Evolutionary conservation across 2,329 filamentous ascomycete genomes (phyloP).

Genomic region (Aureobasidium uvarum): DNA sequence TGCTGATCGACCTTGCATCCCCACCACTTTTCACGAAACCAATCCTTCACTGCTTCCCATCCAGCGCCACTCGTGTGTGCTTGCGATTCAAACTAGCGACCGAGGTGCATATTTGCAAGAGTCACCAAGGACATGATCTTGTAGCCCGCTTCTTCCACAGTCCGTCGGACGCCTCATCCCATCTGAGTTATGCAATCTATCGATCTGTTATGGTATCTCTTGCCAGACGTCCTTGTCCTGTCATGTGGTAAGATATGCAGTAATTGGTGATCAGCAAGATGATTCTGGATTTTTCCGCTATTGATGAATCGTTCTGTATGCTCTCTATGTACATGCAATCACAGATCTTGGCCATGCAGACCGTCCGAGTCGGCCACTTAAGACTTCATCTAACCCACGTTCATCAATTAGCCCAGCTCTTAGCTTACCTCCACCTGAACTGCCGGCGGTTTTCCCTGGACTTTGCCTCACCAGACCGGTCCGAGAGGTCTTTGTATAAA

Average conservation of each 20-base stretch:
- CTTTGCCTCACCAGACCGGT: neutral
- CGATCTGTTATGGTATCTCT: neutral
- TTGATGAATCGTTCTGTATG: neutral
- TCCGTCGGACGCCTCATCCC: neutral
- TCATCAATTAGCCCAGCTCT: neutral
- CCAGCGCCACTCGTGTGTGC: neutral
- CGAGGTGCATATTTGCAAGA: neutral
- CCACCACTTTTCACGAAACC: constrained; percentile 14
- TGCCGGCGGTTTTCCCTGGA: neutral
- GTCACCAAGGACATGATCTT: neutral
- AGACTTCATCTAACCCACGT: neutral
- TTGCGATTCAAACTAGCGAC: neutral
- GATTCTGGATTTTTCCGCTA: neutral
- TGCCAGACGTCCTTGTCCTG: neutral
- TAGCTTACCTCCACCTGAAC: neutral
- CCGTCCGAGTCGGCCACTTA: neutral
- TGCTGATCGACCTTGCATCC: constrained; percentile 5
- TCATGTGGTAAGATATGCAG: neutral
- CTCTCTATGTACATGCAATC: neutral
- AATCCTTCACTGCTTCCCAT: neutral
- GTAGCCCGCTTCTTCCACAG: neutral
- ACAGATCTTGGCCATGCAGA: neutral
- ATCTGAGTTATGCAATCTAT: neutral
- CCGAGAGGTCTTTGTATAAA: neutral
- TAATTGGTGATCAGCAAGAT: neutral